These are phyloP conservation scores for Vaccinium macrocarpon DNA, from an alignment of 148 eudicot genomes.

Conservation along the genomic window DNA sequence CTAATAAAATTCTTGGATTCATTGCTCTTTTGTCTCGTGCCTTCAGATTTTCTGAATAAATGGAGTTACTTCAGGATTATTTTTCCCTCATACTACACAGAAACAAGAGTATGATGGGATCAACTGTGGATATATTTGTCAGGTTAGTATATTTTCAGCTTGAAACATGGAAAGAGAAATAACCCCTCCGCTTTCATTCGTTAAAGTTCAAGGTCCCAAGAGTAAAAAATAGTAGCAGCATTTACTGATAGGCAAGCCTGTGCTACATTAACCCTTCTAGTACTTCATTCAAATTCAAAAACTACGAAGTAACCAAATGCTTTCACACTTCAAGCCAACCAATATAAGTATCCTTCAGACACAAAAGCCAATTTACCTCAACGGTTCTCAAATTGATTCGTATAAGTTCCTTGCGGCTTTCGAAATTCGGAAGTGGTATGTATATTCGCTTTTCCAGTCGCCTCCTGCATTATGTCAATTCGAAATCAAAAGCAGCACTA, in stretches of 20 bases:
- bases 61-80: no score
- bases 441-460: conserved; percentile 95
- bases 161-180: background rate
- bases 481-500: conserved; percentile 16
- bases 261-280: background rate
- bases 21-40: background rate
- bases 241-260: background rate
- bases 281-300: background rate
- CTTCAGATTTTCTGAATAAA: background rate
- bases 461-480: conserved; percentile 57
- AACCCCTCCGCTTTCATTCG: background rate
- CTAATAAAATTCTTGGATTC: background rate
- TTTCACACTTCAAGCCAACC: background rate
- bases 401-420: conserved; percentile 94
- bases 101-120: background rate
- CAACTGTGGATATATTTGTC: background rate
- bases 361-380: conserved; percentile 47
- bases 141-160: background rate
- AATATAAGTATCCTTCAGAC: background rate
- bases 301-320: background rate
- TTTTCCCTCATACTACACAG: background rate
- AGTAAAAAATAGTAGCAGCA: background rate
- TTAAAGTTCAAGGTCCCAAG: background rate
- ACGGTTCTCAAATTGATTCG: conserved; percentile 89
- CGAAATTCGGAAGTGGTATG: conserved; percentile 90